Base-by-base conservation (phyloP, 768 basidiomycete species). In the Leccinum fibrillosum region DNA sequence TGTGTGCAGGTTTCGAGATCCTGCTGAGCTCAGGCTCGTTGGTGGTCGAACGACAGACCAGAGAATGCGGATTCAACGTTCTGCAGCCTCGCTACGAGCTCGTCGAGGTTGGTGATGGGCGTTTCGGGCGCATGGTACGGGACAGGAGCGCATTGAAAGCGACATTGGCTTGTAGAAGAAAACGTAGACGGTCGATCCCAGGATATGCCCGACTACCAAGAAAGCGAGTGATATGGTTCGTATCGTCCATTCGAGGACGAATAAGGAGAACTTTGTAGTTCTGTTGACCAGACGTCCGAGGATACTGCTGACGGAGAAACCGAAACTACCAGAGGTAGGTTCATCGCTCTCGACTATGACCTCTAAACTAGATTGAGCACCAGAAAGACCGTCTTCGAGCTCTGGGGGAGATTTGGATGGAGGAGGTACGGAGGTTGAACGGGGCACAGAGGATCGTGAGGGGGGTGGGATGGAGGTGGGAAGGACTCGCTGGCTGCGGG, bases 341-440 rank as follows among this genome's bases (percentile, higher is more conserved):
- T 89, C 87, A 4, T 90, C 84, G 28, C 78, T 76, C 75, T 90
- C 89, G 8, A 80, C 77, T 64, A 90, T 88, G 8, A 86, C 82
- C 23, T 82, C 74, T 25, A 90, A 78, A 2, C 82, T 80, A 61
- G 80, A 76, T 58, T 83, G 82, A 30, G 78, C 71, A 23, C 81
- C 77, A 37, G 68, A 62, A 7, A 69, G 66, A 12, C 65, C 57
- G n/a, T 74, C 64, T 23, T 69, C 54, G 7, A 59, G 39, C 3
- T 52, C 55, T 13, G 61, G 26, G 49, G 55, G 35, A 57, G 55
- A 30, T 50, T 63, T 57, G 62, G 72, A 56, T 34, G 76, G 71
- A 13, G 78, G 79, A 21, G 83, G 81, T n/a, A 74, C 70, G 15
- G 81, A 80, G 19, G 26, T 28, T 28, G 66, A 59, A 34, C 78